Evolutionary conservation across 305 asterid species (phyloP), one percentile per base, ranked within the genome.

Genomic region (Ilex paraguariensis): DNA sequence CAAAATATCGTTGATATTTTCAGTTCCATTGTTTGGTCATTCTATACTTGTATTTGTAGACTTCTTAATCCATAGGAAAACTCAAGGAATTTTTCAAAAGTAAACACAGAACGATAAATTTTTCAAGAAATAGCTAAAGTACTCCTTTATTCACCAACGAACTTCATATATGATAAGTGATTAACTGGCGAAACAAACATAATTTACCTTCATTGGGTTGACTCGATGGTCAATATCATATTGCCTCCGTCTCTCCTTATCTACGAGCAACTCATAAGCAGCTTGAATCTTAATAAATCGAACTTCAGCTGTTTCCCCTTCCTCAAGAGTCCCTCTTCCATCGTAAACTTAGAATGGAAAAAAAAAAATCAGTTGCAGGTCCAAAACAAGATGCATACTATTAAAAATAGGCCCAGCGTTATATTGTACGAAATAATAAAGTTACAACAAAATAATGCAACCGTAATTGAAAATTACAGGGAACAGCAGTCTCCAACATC

Each of bases 261-360:
- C 79, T 45, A 77, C 50, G 15, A 83, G 87, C 69, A 83, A 63
- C 79, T 83, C 90, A 60, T 83, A 81, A 54, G 99, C 99, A 64
- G 95, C 97, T 73, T 90, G 95, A 62, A 90, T 87, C 70, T 76
- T 83, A 61, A 83, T 83, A 61, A 83, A 83, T 74, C 90, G 76
- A 72, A 80, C 63, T 71, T 84, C 90, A 56, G 87, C 82, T 15
- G 97, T 87, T 82, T 90, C 97, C 68, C 90, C 96, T 75, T 85
- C 96, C 31, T 87, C 96, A 50, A 87, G 82, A 67, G 80, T 76
- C 61, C 97, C 95, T 83, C 94, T 85, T 53, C 95, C 97, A 75
- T 85, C 73, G 74, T 90, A 90, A 66, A 90, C 97, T 86, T 62
- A 28, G 57, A 74, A n/a, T 49, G 54, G 70, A 39, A 60, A 70